Percentiles rank a stretch among this genome's conserved stretches.
phyloP scores from a whole-genome alignment of 1,284 basidiomycete genomes.

The Leccinum griseonigrum region DNA sequence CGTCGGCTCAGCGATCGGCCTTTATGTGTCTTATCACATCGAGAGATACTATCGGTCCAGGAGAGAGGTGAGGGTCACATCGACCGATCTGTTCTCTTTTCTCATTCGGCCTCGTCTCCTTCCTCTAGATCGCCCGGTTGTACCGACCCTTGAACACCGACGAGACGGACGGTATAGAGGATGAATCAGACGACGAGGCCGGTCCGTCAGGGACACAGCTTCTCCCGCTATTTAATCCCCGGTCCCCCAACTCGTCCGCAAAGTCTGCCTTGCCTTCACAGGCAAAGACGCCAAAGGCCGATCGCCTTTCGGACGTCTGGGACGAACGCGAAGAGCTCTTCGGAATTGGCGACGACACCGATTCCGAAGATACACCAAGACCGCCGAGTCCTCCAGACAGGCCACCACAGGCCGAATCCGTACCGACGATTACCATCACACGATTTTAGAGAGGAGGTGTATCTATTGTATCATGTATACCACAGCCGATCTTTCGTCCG shows the following conservation, averaged over 20 bases:
- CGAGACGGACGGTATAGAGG: constrained; percentile 51
- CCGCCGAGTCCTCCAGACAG: constrained; percentile 5
- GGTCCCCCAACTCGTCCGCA: constrained; percentile 17
- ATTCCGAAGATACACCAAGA: constrained; percentile 14
- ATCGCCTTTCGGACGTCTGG: constrained; percentile 63
- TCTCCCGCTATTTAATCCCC: constrained; percentile 47
- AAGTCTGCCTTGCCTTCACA: constrained; percentile 16
- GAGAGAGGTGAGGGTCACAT: constrained; percentile 53
- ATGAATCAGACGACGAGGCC: constrained; percentile 46
- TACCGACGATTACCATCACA: constrained; percentile 32
- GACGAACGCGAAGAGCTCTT: constrained; percentile 78
- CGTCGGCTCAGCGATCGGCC: constrained; percentile 71
- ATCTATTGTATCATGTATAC: constrained; percentile 29
- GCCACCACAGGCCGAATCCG: constrained; percentile 2
- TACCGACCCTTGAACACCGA: constrained; percentile 66
- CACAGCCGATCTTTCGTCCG: constrained; percentile 11
- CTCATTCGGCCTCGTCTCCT: background rate
- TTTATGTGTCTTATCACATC: constrained; percentile 64
- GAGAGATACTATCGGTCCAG: constrained; percentile 74
- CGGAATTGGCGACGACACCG: constrained; percentile 55
- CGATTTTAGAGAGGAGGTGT: constrained; percentile 14
- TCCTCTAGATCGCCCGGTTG: constrained; percentile 62
- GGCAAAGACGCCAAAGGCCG: constrained; percentile 28
- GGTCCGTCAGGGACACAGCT: constrained; percentile 48
- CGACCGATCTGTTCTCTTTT: background rate